These are phyloP conservation scores for Aspergillus sp. DNA, from an alignment of 2,329 filamentous ascomycete genomes.

Conservation along the genomic window DNA sequence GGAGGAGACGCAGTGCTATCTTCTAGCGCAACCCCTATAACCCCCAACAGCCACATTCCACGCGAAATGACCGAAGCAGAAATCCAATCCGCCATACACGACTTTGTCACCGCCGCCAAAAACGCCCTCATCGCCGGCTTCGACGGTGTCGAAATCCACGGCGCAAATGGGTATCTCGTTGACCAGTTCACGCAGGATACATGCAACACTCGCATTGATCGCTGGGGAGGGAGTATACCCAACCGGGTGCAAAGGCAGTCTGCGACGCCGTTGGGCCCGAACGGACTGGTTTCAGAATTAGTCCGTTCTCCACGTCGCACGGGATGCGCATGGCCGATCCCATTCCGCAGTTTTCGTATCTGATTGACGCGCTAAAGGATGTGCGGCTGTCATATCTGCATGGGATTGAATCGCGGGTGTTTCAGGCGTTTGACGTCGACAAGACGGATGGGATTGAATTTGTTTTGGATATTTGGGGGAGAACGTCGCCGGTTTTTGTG, in stretches of 20 bases:
- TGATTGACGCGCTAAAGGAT: conserved; percentile 48
- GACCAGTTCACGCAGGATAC: conserved; percentile 49
- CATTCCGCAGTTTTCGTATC: conserved; percentile 57
- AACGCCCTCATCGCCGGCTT: conserved; percentile 54
- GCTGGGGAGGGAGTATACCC: conserved; percentile 48
- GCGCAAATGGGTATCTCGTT: conserved; percentile 47
- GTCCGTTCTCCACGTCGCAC: conserved; percentile 36
- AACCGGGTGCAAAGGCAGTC: conserved; percentile 43
- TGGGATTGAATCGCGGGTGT: conserved; percentile 45
- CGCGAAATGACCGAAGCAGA: conserved; percentile 33
- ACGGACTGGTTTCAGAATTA: conserved; percentile 43
- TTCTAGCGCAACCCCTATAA: too few relatives aligned
- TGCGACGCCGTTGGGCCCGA: conserved; percentile 42
- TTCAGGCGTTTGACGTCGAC: too few relatives aligned
- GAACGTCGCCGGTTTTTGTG: conserved; percentile 42
- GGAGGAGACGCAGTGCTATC: too few relatives aligned
- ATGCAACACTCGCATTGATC: conserved; percentile 45
- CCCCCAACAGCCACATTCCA: conserved; percentile 16
- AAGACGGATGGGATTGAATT: too few relatives aligned
- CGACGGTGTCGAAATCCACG: conserved; percentile 49
- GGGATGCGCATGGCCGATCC: conserved; percentile 58
- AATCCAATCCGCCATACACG: conserved; percentile 37
- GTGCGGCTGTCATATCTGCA: conserved; percentile 59
- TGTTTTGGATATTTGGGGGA: too few relatives aligned
- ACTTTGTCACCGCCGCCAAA: conserved; percentile 42